phyloP scores from a whole-genome alignment of 1,284 basidiomycete genomes.

The Singerocomus inundabilis region DNA sequence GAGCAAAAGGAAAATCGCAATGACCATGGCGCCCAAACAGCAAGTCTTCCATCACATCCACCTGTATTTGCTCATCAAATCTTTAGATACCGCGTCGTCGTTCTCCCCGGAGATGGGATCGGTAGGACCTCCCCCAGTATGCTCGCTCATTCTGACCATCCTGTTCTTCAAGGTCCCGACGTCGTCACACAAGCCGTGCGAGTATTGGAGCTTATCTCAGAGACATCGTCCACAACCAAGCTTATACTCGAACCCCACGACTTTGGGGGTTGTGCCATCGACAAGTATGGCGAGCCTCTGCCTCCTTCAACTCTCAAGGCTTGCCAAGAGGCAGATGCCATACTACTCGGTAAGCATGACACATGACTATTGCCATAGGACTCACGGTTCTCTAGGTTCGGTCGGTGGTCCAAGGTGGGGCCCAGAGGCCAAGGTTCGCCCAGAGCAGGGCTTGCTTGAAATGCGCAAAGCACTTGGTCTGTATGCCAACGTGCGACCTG shows the following conservation, averaged over 20 bases:
- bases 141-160: conserved; percentile 7
- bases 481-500: conserved; percentile 98
- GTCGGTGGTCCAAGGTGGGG: conserved; percentile 99
- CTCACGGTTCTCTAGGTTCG: conserved; percentile 57
- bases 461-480: conserved; percentile 93
- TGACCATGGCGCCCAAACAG: conserved; percentile 43
- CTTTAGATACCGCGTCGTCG: conserved; percentile 79
- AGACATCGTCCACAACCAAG: conserved; percentile 58
- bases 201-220: conserved; percentile 77
- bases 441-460: conserved; percentile 92
- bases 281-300: conserved; percentile 80
- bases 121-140: conserved; percentile 47
- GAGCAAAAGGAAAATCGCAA: neutral
- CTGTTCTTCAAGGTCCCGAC: conserved; percentile 74
- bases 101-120: conserved; percentile 96
- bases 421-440: conserved; percentile 84
- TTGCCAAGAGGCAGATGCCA: conserved; percentile 87
- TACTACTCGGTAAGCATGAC: conserved; percentile 75
- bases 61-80: conserved; percentile 8
- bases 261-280: conserved; percentile 95
- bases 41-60: conserved; percentile 24
- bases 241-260: conserved; percentile 77
- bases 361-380: neutral
- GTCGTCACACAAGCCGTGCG: conserved; percentile 88
- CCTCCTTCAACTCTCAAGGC: conserved; percentile 85